Base-by-base conservation (phyloP, 2,329 filamentous ascomycete genomes). In the Lomentospora prolificans region DNA sequence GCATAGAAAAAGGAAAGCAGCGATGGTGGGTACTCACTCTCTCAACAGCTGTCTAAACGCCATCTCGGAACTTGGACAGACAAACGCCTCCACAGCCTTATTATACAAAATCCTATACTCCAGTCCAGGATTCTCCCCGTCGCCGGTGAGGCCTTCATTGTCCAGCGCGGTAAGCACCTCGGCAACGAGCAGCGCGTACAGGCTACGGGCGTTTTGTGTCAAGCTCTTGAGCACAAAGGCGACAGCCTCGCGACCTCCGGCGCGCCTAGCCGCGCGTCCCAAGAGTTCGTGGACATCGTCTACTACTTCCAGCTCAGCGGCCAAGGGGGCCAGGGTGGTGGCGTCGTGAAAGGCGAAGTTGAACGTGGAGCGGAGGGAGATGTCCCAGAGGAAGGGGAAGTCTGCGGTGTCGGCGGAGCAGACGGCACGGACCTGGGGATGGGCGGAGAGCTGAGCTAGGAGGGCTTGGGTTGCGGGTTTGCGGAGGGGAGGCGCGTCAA, bases 61-160 rank as follows among this genome's bases (percentile, higher is more conserved):
- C 80, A 97, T 90, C 72, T 97, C 94, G 58, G 88, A 96, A 63
- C 89, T 94, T 8, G 59, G 58, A 68, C 92, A 96, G 52, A 99
- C 94, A 69, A 99, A 97, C 66, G 96, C 90, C 70, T 96, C 91
- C 4, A 92, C 87, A 2, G 94, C 91, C 73, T 96, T 96, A 67
- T 95, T 90, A 66, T 97, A 99, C 60, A 99, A 70, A 62, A 90
- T 85, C 22, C 90, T 79, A 67, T 96, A 97, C 71, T 97, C 92
- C 14, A 99, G 84, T 0, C 88, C 90, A 2, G 82, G 77, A 31
- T 80, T 78, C 58, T 84, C 82, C 14, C 75, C 75, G 3, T 68
- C 67, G 7, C 65, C 64, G 10, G 62, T 73, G 7, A 75, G 75
- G 2, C 30, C 44, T 8, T 9, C 36, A 24, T 51, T 46, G 19